Base-by-base conservation (phyloP, 163 green algal genomes). In the Coccomyxa subellipsoidea region DNA sequence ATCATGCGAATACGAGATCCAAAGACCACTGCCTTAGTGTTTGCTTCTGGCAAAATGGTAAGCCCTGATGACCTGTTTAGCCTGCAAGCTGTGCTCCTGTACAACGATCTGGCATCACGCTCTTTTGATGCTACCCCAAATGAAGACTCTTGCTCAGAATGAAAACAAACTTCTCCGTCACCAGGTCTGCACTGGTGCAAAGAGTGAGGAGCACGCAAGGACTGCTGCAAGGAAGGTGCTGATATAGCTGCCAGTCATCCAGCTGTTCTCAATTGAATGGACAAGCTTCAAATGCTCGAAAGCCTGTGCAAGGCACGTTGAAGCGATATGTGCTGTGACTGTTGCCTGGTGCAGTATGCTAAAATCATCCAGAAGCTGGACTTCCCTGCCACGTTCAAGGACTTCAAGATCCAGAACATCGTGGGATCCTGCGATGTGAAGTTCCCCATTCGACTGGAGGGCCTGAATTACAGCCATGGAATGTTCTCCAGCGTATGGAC, bases 351-450 rank as follows among this genome's bases (percentile, higher is more conserved):
- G 71, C 92, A 98, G 95, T 99, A 97, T 79, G 95, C 93, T 73
- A 94, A 95, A 79, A 98, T 99, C 69, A 87, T 99, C n/a, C 91
- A 96, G 82, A 98, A 98, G 90, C 91, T 98, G 18, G 91, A 89
- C 35, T 97, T 96, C 76, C 77, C 89, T 4, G 90, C 90, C 35
- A 82, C 84, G 0, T 97, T 99, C 87, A 96, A 97, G 84, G 96
- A 98, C 79, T 99, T 98, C 89, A 98, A 98, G 79, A 94, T 98
- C 81, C 96, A 99, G 80, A 99, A 99, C 89, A 98, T 99, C 80
- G 97, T 99, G 77, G 97, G 93, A 4, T 98, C 95, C 27, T 98
- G 95, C 81, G 96, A 99, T 81, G 97, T 99, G 36, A 94, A 94
- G 81, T 99, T 99, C 86, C 97, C 97, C 36, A 99, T 99, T 82